Evolutionary conservation across 2,329 filamentous ascomycete genomes (phyloP), one percentile per base, ranked within the genome.

Genomic region (Aspergillus sp.): DNA sequence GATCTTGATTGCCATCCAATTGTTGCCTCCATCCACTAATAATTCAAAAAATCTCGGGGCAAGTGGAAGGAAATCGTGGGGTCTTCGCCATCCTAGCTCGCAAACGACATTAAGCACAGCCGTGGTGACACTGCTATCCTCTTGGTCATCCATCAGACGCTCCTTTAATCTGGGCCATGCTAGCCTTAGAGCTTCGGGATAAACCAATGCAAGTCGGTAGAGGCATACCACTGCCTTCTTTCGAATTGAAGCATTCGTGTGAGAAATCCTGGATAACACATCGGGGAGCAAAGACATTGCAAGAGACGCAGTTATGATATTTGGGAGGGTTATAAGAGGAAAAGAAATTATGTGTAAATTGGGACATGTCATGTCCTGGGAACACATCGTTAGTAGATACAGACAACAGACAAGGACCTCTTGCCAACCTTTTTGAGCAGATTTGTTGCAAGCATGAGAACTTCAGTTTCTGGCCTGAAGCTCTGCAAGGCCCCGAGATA

Each of bases 1-100:
- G 61, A 99, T 86, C 74, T 99, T 99, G 72, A 99, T 99, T 58
- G 93, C 93, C 93, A 99, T 98, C 95, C 95, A 99, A 75, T 99
- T 99, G 75, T 99, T 98, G 39, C 89, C 89, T 56, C 92, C 89
- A 60, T 96, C 89, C 12, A 97, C 93, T 24, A 99, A 80, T 17
- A 99, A 82, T 70, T 97, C 93, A 68, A 98, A 99, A 24, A 99
- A 77, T 58, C 95, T 84, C 8, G 95, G 95, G 0, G 95, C 95
- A 30, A 99, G 81, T 13, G 95, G 91, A 30, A 99, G 80, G 67
- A 98, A 98, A 74, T 99, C 95, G 65, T 93, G 89, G 4, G 95
- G 95, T 65, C 95, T 84, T 66, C 95, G 86, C 91, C 93, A 97
- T 5, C 93, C 93, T 40, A 99, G 79, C 75, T 99, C 95, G 74